Percentiles rank a stretch among this genome's conserved stretches.
These are phyloP conservation scores for Candida dubliniensis DNA, from an alignment of 1,139 yeast genomes.

Conservation along the genomic window DNA sequence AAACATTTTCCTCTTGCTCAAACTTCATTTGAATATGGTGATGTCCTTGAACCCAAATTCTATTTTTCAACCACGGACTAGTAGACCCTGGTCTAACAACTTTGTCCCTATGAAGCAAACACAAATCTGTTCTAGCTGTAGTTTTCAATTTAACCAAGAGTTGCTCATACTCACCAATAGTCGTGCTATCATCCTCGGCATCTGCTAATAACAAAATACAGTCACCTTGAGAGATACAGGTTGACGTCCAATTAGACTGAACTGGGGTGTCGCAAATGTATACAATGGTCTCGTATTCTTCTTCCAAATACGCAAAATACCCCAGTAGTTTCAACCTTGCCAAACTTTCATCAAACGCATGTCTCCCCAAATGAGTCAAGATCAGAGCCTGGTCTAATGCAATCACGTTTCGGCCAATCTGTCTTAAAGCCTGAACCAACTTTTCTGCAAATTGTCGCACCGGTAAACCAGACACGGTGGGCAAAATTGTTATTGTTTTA, in stretches of 20 bases:
- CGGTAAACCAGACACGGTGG: conserved; percentile 77
- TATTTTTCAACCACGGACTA: conserved; percentile 74
- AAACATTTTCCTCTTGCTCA: conserved; percentile 19
- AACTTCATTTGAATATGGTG: conserved; percentile 78
- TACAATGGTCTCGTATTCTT: conserved; percentile 78
- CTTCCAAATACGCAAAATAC: conserved; percentile 88
- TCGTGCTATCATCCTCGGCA: conserved; percentile 65
- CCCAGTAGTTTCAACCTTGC: conserved; percentile 86
- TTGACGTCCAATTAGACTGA: conserved; percentile 85
- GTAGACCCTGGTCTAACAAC: conserved; percentile 85
- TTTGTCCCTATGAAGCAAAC: conserved; percentile 80
- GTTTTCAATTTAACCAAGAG: conserved; percentile 73
- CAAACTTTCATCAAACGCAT: conserved; percentile 83
- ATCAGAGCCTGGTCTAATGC: conserved; percentile 82
- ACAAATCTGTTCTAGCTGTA: conserved; percentile 85
- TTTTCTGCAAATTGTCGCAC: conserved; percentile 80
- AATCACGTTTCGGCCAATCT: conserved; percentile 72
- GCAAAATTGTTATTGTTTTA: conserved; percentile 82
- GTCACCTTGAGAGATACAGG: conserved; percentile 94
- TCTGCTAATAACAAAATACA: conserved; percentile 75
- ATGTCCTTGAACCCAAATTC: conserved; percentile 91
- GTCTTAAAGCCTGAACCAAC: conserved; percentile 66
- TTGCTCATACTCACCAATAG: conserved; percentile 83
- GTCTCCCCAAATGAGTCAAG: conserved; percentile 78
- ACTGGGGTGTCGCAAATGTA: conserved; percentile 86